These are phyloP conservation scores for Lepiota venenata DNA, from an alignment of 768 basidiomycete species.

Conservation along the genomic window DNA sequence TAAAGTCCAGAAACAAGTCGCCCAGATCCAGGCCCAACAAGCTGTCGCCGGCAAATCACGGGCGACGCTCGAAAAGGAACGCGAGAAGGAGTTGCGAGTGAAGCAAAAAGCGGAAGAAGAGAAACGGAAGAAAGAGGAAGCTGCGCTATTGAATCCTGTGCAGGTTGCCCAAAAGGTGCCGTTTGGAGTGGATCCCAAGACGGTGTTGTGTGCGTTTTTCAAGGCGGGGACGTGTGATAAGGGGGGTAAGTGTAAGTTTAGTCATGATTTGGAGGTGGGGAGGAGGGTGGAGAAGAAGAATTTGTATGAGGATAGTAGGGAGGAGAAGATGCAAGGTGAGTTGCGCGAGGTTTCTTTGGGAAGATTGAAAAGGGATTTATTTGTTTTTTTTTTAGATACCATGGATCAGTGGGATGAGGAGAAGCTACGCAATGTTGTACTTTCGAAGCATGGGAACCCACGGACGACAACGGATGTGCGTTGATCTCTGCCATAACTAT, in stretches of 20 bases:
- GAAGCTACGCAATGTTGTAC: constrained; percentile 84
- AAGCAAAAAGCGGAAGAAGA: constrained; percentile 79
- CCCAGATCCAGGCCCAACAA: constrained; percentile 75
- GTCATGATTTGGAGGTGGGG: constrained; percentile 86
- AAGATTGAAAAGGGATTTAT: background rate
- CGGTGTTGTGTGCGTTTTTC: constrained; percentile 86
- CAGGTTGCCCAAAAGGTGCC: constrained; percentile 86
- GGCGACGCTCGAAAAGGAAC: constrained; percentile 78
- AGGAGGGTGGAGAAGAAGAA: constrained; percentile 96
- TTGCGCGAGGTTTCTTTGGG: constrained; percentile 6
- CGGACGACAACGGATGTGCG: constrained; percentile 87
- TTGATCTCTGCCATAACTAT: background rate
- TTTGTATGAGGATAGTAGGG: constrained; percentile 84
- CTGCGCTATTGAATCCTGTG: constrained; percentile 76
- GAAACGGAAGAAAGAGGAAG: constrained; percentile 82
- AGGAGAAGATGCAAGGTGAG: constrained; percentile 74
- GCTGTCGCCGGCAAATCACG: constrained; percentile 75
- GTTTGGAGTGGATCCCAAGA: constrained; percentile 96
- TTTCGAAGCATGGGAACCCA: constrained; percentile 87
- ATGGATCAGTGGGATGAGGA: constrained; percentile 99
- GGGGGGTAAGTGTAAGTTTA: constrained; percentile 95
- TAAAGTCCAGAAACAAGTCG: constrained; percentile 86
- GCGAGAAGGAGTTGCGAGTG: constrained; percentile 72
- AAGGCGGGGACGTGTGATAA: constrained; percentile 94
- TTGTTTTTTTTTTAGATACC: constrained; percentile 55